Evolutionary conservation across 179 eudicot genomes (phyloP).

Genomic region (Corrigiola litoralis): DNA sequence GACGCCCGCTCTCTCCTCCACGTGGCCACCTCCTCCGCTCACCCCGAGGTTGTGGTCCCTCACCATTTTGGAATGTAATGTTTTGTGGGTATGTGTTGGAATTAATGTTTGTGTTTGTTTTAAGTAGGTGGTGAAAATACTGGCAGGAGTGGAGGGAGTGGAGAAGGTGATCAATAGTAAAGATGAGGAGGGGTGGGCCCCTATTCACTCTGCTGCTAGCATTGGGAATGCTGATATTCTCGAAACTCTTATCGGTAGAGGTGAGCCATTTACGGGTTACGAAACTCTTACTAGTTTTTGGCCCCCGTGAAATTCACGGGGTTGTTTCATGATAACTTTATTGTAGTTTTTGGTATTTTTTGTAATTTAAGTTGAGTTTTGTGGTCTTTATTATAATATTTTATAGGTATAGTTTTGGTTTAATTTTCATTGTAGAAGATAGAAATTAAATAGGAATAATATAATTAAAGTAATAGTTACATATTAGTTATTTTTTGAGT

Average conservation of each 20-base stretch:
- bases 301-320: too few relatives aligned
- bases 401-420: too few relatives aligned
- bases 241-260: constrained; percentile 49
- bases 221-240: constrained; percentile 72
- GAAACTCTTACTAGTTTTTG: too few relatives aligned
- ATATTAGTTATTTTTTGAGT: too few relatives aligned
- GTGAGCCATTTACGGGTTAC: constrained; percentile 40
- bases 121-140: constrained; percentile 30
- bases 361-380: too few relatives aligned
- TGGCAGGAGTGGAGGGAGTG: constrained; percentile 48
- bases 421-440: too few relatives aligned
- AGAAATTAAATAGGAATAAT: too few relatives aligned
- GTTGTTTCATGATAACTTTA: too few relatives aligned
- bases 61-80: neutral
- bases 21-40: constrained; percentile 69
- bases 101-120: neutral
- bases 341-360: too few relatives aligned
- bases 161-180: constrained; percentile 54
- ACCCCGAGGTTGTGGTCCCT: constrained; percentile 36
- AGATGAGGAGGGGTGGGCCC: constrained; percentile 97
- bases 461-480: too few relatives aligned
- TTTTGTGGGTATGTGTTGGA: neutral
- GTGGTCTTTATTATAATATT: too few relatives aligned
- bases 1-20: constrained; percentile 91
- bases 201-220: constrained; percentile 91